These are phyloP conservation scores for Tetrahymena thermophila DNA, from an alignment of 73 alveolate species.

Conservation along the genomic window DNA sequence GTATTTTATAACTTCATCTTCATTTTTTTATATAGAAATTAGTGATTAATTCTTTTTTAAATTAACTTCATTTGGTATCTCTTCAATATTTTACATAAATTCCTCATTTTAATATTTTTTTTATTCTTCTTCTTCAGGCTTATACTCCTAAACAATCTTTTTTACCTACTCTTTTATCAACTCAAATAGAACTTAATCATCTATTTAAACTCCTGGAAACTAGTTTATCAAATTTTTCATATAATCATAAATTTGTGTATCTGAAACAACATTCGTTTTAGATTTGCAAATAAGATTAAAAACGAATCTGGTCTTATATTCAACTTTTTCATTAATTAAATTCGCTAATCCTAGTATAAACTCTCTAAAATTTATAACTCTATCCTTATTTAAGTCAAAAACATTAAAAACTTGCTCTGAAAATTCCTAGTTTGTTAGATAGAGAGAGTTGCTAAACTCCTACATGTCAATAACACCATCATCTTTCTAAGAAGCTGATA, in stretches of 20 bases:
- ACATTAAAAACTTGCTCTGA: constrained; percentile 32
- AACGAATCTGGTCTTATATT: constrained; percentile 42
- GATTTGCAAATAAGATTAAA: constrained; percentile 41
- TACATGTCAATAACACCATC: constrained; percentile 56
- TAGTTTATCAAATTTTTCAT: constrained; percentile 21
- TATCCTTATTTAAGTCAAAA: constrained; percentile 49
- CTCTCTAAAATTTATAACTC: constrained; percentile 57
- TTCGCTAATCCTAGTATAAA: constrained; percentile 53
- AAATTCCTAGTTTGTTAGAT: constrained; percentile 16
- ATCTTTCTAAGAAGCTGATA: constrained; percentile 36
- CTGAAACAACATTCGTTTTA: constrained; percentile 27
- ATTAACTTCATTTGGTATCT: not conserved
- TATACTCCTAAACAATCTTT: not conserved
- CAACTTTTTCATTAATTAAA: constrained; percentile 47
- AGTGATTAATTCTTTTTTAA: not conserved
- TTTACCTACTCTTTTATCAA: constrained; percentile 13
- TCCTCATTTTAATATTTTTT: not conserved
- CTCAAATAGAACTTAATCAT: constrained; percentile 29
- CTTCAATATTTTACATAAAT: not conserved
- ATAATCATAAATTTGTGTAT: constrained; percentile 4
- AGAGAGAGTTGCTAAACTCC: constrained; percentile 49
- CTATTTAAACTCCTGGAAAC: constrained; percentile 21
- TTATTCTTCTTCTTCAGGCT: not conserved
- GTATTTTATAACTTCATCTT: not conserved
- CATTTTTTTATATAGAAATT: not conserved